Evolutionary conservation across 2,329 filamentous ascomycete species (phyloP).

Genomic region (Aspergillus flavus): DNA sequence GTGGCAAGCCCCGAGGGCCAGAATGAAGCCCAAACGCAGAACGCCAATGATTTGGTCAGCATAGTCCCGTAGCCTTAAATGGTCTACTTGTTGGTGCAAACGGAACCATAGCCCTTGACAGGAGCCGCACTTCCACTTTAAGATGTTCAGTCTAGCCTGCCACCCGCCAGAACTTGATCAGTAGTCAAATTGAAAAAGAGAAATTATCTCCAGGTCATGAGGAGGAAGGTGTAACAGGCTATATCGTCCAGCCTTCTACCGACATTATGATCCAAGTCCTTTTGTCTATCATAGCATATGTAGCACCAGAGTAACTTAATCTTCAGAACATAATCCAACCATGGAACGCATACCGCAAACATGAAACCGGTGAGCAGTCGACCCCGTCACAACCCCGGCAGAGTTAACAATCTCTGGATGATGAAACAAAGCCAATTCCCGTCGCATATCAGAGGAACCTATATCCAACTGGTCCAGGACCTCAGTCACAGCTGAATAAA

Average conservation of each 20-base stretch:
- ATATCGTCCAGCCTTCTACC: neutral
- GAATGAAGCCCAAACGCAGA: neutral
- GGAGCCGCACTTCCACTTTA: neutral
- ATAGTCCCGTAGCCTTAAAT: neutral
- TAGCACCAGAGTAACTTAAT: neutral
- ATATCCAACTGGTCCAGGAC: conserved; percentile 49
- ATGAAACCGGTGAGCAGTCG: conserved; percentile 8
- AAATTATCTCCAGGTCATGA: neutral
- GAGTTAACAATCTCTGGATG: conserved; percentile 42
- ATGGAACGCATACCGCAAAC: neutral
- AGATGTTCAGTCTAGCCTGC: neutral
- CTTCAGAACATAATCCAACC: neutral
- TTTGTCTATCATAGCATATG: neutral
- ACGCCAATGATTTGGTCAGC: neutral
- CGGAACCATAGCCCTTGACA: no score
- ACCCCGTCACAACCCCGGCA: conserved; percentile 41
- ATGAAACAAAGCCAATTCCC: conserved; percentile 37
- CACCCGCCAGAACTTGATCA: neutral
- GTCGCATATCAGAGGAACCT: conserved; percentile 34
- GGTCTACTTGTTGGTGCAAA: neutral
- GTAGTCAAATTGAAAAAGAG: neutral
- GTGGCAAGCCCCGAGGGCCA: neutral
- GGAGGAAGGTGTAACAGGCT: neutral
- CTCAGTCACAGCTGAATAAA: conserved; percentile 50
- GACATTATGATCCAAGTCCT: no score